These are phyloP conservation scores for Apiospora hydei DNA, from an alignment of 2,329 filamentous ascomycete species.

Conservation along the genomic window DNA sequence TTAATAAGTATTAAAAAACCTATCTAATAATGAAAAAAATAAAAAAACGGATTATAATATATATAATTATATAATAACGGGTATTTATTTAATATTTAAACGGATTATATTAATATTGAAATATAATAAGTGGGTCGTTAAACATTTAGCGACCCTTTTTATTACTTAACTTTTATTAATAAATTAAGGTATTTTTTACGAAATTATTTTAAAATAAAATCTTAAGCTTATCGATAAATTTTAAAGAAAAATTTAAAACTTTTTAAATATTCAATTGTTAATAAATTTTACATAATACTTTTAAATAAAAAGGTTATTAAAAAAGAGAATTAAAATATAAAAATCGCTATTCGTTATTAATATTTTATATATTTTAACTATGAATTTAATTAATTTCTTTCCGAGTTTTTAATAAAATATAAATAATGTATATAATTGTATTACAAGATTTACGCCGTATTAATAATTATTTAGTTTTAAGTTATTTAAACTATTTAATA, in stretches of 20 bases:
- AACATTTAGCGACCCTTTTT: neutral
- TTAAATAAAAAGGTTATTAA: conserved; percentile 13
- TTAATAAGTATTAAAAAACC: neutral
- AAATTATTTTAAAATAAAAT: neutral
- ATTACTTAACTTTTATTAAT: neutral
- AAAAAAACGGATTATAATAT: neutral
- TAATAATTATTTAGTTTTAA: conserved; percentile 21
- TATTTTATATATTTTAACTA: neutral
- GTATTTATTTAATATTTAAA: neutral
- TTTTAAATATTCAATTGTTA: neutral
- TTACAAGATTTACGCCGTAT: neutral
- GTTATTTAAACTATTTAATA: neutral
- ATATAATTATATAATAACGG: conserved; percentile 7
- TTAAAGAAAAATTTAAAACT: conserved; percentile 1
- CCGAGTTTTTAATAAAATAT: neutral
- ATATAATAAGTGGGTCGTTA: neutral
- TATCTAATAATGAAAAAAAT: neutral
- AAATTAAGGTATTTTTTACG: neutral
- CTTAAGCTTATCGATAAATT: neutral
- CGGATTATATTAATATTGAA: neutral
- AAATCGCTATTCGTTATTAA: conserved; percentile 5
- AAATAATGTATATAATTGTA: conserved; percentile 9
- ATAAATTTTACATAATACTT: conserved; percentile 14
- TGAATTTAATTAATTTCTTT: conserved; percentile 2
- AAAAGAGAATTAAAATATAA: neutral